These are phyloP conservation scores for Trametes maxima DNA, from an alignment of 768 basidiomycete genomes.

Conservation along the genomic window DNA sequence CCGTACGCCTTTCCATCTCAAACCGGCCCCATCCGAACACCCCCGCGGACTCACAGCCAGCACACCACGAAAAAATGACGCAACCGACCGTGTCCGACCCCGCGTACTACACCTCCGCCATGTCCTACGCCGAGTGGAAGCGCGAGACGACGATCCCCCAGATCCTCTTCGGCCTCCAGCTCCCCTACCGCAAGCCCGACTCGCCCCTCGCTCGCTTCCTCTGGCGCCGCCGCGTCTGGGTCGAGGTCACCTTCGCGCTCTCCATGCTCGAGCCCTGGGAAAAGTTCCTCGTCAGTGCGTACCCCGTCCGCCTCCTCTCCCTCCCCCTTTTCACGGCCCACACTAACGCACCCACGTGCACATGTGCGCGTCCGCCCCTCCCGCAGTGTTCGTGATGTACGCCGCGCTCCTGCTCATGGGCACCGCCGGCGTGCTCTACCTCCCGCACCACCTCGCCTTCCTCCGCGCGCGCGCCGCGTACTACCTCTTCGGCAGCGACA, in stretches of 20 bases:
- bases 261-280: conserved; percentile 71
- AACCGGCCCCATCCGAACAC: not conserved
- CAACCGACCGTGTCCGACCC: conserved; percentile 11
- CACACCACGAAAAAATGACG: conserved; percentile 1
- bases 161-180: conserved; percentile 27
- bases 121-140: conserved; percentile 30
- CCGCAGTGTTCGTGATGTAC: conserved; percentile 44
- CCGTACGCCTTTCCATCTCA: not conserved
- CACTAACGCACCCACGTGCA: too few species aligned
- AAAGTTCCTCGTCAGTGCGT: conserved; percentile 59
- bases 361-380: not conserved
- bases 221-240: conserved; percentile 54
- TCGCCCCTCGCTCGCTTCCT: conserved; percentile 31
- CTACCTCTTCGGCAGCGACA: conserved; percentile 62
- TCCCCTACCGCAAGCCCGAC: conserved; percentile 29
- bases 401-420: conserved; percentile 48
- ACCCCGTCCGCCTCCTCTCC: not conserved
- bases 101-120: conserved; percentile 17
- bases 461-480: conserved; percentile 57
- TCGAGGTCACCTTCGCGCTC: conserved; percentile 64
- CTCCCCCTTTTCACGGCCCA: not conserved
- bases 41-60: not conserved
- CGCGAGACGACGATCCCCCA: conserved; percentile 22
- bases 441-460: conserved; percentile 57
- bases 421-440: conserved; percentile 54